Evolutionary conservation across 768 basidiomycete species (phyloP).

Genomic region (Phaffia australis): DNA sequence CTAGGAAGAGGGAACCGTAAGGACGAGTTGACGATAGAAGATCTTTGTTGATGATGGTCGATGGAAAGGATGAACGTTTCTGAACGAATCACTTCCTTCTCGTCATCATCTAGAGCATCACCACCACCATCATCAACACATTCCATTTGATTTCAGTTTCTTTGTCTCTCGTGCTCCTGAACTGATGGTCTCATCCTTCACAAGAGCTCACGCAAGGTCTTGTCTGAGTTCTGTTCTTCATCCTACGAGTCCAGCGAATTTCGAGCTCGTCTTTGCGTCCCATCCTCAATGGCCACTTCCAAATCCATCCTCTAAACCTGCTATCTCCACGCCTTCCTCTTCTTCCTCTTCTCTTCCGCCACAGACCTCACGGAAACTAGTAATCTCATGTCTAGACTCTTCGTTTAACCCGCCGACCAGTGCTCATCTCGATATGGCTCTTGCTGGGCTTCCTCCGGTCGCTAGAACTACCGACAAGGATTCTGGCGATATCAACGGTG

Average conservation of each 20-base stretch:
- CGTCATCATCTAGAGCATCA: no score
- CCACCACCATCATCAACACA: no score
- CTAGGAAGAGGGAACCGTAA: no score
- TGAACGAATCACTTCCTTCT: no score
- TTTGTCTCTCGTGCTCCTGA: not conserved
- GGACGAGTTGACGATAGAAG: no score
- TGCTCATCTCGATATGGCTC: constrained; percentile 16
- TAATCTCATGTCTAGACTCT: constrained; percentile 18
- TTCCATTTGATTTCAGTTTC: no score
- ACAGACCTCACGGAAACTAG: not conserved
- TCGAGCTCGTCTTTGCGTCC: constrained; percentile 24
- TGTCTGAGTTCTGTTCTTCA: not conserved
- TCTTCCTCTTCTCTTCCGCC: not conserved
- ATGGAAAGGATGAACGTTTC: no score
- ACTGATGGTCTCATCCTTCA: not conserved
- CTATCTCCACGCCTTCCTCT: not conserved
- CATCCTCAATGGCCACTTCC: constrained; percentile 14
- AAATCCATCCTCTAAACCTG: not conserved
- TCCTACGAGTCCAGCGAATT: not conserved
- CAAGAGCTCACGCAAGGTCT: constrained; percentile 5
- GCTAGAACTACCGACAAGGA: no score
- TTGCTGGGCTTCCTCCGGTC: constrained; percentile 6
- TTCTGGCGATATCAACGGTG: not conserved
- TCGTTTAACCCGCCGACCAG: constrained; percentile 18
- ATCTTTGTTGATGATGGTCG: no score